Percentiles rank a stretch among this genome's conserved stretches.
Evolutionary conservation across 202 grass and related monocot species (phyloP).

Genomic region (Bolboschoenoplectus hybrid): DNA sequence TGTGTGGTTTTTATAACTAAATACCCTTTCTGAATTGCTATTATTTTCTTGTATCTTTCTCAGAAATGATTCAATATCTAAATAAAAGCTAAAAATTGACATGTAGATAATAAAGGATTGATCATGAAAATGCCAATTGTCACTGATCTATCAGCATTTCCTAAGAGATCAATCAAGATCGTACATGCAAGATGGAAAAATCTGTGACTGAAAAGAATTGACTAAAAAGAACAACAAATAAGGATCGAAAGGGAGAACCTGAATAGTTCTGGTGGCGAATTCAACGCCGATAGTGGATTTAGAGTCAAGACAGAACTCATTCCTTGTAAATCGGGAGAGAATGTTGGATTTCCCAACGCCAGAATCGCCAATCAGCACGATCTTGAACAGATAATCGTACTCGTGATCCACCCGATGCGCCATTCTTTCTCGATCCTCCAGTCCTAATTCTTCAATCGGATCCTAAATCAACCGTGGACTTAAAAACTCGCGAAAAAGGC

Average conservation of each 20-base stretch:
- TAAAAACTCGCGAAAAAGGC: background rate
- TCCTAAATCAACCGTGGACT: conserved; percentile 14
- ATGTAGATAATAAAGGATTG: background rate
- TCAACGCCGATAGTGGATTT: conserved; percentile 90
- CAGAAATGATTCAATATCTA: background rate
- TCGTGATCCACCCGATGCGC: conserved; percentile 71
- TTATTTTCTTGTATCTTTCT: background rate
- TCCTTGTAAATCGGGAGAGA: conserved; percentile 84
- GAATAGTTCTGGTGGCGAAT: conserved; percentile 76
- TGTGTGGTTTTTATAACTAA: background rate
- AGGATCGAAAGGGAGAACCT: conserved; percentile 41
- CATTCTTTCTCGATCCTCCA: conserved; percentile 36
- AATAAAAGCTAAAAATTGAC: background rate
- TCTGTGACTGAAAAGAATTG: background rate
- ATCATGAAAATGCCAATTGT: background rate
- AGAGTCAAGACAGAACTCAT: conserved; percentile 80
- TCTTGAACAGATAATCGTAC: conserved; percentile 86
- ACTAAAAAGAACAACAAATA: background rate
- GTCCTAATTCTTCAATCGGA: conserved; percentile 18
- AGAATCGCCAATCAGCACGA: conserved; percentile 81
- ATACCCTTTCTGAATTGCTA: background rate
- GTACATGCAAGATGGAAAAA: background rate
- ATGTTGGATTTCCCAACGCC: conserved; percentile 89
- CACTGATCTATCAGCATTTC: background rate
- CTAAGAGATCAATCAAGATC: conserved; percentile 28